Evolutionary conservation across 495 filamentous ascomycete genomes (phyloP), one percentile per base, ranked within the genome.

Genomic region (Polyplosphaeria fusca): DNA sequence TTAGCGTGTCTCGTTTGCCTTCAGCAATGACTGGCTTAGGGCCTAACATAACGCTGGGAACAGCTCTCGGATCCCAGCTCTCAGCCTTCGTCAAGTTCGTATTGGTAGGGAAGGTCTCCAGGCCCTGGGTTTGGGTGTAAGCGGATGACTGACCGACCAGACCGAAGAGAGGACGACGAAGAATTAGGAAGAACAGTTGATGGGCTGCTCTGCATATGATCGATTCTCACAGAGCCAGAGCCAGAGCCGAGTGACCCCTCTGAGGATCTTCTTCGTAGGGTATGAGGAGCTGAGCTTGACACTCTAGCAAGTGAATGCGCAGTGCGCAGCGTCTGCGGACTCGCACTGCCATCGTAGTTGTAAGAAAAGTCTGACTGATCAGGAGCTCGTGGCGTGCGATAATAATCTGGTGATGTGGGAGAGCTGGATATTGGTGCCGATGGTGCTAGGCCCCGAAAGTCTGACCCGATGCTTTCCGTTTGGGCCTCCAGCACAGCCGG

Each of bases 401-500:
- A 61, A 18, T 23, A 50, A 4, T 55, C 18, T 2, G 27, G 50
- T 28, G 62, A 61, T 5, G 24, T 25, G 4, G 32, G 38, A 14
- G 58, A 66, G 25, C 22, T 47, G 24, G 23, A 39, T n/a, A 20
- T 37, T 0, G 62, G 25, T 5, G 57, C 52, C 9, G 63, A 55
- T 3, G 53, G 45, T 3, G 55, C 48, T 16, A 66, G 43, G 28
- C 58, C 59, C 9, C 32, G 35, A 2, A 28, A 35, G 11, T 66
- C 63, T 18, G 58, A 61, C 7, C 43, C 39, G 16, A 23, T 4
- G 14, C 25, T 23, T 5, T 39, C 37, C 4, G 50, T 27, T n/a
- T 53, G 63, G 4, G 46, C 44, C 12, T 52, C 63, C 14, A 66
- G 23, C 9, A 62, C 32, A 3, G 73, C 71, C 1, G 77, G 68